A percentile compares a stretch with the other conserved stretches of the same genome.
Conservation (phyloP, 2,329 filamentous ascomycete species). For the Fusarium xyrophilum region DNA sequence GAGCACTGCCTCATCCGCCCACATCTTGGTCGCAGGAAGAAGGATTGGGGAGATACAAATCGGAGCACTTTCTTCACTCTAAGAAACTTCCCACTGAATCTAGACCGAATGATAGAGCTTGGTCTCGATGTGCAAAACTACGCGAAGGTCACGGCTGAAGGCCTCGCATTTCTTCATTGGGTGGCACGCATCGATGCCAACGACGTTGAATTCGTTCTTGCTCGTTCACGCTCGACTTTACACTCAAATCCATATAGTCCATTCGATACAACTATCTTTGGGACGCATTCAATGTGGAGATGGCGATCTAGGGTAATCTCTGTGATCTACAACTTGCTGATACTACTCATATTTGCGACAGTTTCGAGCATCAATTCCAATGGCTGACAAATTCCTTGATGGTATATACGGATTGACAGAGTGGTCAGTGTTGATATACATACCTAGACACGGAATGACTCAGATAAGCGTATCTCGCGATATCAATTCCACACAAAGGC, state of each 20-base stretch:
- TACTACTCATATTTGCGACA: too few species aligned
- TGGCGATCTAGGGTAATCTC: neutral
- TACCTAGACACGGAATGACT: conserved; percentile 23
- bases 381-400: neutral
- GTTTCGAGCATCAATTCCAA: neutral
- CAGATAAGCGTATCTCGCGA: conserved; percentile 38
- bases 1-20: conserved; percentile 58
- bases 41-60: neutral
- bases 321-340: neutral
- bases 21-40: conserved; percentile 53
- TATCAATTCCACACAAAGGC: conserved; percentile 55
- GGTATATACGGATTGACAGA: neutral
- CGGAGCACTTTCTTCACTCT: conserved; percentile 47
- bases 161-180: conserved; percentile 61
- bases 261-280: conserved; percentile 31
- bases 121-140: conserved; percentile 46
- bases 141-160: conserved; percentile 55
- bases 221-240: neutral
- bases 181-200: conserved; percentile 55
- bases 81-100: conserved; percentile 57
- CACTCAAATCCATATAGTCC: neutral
- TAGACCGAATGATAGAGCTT: conserved; percentile 58
- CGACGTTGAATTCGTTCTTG: conserved; percentile 64
- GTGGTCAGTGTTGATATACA: neutral
- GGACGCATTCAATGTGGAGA: conserved; percentile 51